phyloP scores from a whole-genome alignment of 306 rosid species.

The Pyrus communis region DNA sequence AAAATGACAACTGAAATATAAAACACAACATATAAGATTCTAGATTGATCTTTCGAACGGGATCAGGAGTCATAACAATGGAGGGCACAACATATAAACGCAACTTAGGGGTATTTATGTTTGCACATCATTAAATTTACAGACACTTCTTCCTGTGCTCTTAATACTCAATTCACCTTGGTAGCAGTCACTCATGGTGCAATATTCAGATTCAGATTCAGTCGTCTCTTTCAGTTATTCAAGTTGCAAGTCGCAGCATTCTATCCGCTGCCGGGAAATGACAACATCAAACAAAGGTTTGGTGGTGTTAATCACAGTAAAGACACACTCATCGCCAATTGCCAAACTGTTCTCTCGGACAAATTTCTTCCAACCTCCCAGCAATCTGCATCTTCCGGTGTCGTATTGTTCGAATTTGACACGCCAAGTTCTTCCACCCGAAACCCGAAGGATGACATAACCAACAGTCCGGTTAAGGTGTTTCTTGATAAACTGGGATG shows the following conservation, averaged over 20 bases:
- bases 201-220: background rate
- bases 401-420: background rate
- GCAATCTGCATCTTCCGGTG: background rate
- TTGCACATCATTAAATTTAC: no score
- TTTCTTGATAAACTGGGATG: background rate
- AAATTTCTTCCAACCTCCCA: constrained; percentile 4
- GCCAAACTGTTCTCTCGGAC: constrained; percentile 3
- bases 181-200: no score
- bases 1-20: no score
- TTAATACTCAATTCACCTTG: no score
- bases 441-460: background rate
- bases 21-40: no score
- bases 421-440: background rate
- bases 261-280: background rate
- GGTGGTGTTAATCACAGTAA: background rate
- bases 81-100: no score
- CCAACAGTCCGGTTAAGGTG: background rate
- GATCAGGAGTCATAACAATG: no score
- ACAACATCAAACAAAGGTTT: background rate
- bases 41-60: no score
- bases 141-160: no score
- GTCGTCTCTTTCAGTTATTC: background rate
- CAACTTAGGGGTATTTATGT: no score
- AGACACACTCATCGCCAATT: constrained; percentile 14
- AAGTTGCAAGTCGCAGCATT: background rate